phyloP scores from a whole-genome alignment of 2,329 filamentous ascomycete species.

The Aspergillus sp. region DNA sequence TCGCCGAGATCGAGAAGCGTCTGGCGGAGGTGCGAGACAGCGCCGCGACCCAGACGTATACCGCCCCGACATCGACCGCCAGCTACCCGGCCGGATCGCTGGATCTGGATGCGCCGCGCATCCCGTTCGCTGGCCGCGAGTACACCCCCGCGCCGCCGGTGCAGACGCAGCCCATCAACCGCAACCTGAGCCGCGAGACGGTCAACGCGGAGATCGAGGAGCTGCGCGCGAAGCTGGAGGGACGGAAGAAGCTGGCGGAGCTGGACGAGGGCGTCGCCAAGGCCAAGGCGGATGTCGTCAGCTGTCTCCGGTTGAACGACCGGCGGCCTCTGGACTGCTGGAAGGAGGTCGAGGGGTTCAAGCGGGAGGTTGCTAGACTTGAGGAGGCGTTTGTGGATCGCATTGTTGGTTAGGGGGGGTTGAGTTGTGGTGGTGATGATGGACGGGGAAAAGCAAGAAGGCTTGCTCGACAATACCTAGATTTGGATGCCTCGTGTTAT shows the following conservation, averaged over 20 bases:
- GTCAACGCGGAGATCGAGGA: constrained; percentile 58
- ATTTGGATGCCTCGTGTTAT: constrained; percentile 8
- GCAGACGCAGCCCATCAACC: constrained; percentile 29
- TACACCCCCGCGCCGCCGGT: constrained; percentile 23
- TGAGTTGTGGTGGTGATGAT: constrained; percentile 2
- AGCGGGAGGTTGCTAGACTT: constrained; percentile 79
- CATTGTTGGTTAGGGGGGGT: constrained; percentile 48
- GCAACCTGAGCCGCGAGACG: constrained; percentile 50
- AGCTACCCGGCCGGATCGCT: constrained; percentile 28
- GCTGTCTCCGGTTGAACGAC: constrained; percentile 80
- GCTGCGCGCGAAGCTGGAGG: constrained; percentile 58
- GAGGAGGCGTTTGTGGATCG: constrained; percentile 87
- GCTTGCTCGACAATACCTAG: constrained; percentile 13
- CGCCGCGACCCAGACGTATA: constrained; percentile 19
- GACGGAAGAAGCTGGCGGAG: constrained; percentile 58
- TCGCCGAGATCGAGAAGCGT: constrained; percentile 67
- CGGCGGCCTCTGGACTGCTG: constrained; percentile 89
- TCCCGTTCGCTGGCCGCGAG: constrained; percentile 42
- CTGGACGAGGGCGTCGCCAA: constrained; percentile 69
- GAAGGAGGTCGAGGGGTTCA: constrained; percentile 88
- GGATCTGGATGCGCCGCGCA: constrained; percentile 41
- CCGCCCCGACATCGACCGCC: constrained; percentile 18
- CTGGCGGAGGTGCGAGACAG: constrained; percentile 41
- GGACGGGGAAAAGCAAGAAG: constrained; percentile 4
- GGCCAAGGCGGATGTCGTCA: constrained; percentile 72